A percentile compares a stretch with the other conserved stretches of the same genome.
Conservation (phyloP, 2,329 filamentous ascomycete genomes). For the Diaporthe caulivora region DNA sequence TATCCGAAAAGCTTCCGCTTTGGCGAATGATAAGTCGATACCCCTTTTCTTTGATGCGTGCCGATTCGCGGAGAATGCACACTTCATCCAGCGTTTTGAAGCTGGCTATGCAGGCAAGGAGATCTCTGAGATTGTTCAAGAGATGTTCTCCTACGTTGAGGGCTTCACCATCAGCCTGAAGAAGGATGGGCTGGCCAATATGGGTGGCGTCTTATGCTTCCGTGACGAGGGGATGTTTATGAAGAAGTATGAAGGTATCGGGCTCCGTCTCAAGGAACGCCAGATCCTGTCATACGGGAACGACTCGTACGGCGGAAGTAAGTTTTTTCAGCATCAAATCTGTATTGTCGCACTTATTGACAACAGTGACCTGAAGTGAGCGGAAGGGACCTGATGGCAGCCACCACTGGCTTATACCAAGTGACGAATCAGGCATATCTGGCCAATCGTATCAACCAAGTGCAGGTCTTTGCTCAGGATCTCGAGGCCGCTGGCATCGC, state of each 20-base stretch:
- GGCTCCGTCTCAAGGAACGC: neutral
- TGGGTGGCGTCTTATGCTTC: neutral
- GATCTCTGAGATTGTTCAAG: neutral
- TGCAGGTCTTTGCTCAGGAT: neutral
- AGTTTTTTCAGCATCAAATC: neutral
- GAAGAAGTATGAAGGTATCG: neutral
- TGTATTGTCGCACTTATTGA: no score
- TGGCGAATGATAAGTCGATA: neutral
- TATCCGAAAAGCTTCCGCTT: neutral
- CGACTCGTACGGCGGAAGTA: neutral
- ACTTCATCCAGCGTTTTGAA: neutral
- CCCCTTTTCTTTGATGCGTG: neutral
- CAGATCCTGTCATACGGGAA: neutral
- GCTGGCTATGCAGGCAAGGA: neutral
- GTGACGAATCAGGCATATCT: neutral
- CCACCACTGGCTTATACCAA: neutral
- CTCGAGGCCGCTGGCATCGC: neutral
- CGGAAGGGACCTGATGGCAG: neutral
- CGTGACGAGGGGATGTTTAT: neutral
- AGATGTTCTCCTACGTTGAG: neutral
- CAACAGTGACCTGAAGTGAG: neutral
- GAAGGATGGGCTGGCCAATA: neutral
- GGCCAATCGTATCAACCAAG: neutral
- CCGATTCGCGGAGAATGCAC: neutral
- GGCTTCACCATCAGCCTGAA: neutral